Conservation (phyloP, 768 basidiomycete genomes). For the Termitomyces sp. region DNA sequence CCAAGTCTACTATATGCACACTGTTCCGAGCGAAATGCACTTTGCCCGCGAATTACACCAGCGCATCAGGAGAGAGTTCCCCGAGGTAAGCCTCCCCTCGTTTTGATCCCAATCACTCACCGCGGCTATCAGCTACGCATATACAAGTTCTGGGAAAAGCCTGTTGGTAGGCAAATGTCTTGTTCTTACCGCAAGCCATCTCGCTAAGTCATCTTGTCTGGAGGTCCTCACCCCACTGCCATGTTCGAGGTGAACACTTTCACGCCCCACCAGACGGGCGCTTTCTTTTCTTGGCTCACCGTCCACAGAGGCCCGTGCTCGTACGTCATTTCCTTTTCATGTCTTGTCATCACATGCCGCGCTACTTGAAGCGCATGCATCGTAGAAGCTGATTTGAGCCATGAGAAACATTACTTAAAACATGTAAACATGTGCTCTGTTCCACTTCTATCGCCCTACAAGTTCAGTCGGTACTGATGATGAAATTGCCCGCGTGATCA, state of each 20-base stretch:
- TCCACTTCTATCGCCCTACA: neutral
- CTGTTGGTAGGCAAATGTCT: slow-evolving; percentile 40
- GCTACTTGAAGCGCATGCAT: too few relatives aligned
- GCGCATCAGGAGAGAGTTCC: slow-evolving; percentile 57
- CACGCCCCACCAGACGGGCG: slow-evolving; percentile 63
- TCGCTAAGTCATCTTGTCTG: neutral
- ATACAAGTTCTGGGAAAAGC: slow-evolving; percentile 56
- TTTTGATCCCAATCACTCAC: neutral
- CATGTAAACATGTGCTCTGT: neutral
- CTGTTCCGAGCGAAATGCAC: slow-evolving; percentile 33
- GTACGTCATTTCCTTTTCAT: slow-evolving; percentile 35
- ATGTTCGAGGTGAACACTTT: slow-evolving; percentile 74
- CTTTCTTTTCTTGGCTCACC: slow-evolving; percentile 62
- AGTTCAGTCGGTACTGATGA: neutral
- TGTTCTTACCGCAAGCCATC: neutral
- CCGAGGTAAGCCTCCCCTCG: slow-evolving; percentile 43
- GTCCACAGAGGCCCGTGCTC: slow-evolving; percentile 69
- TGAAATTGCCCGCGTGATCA: slow-evolving; percentile 19
- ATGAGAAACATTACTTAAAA: neutral
- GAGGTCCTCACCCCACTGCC: slow-evolving; percentile 61
- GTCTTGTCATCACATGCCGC: too few relatives aligned
- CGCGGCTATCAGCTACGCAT: slow-evolving; percentile 44
- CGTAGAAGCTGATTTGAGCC: neutral
- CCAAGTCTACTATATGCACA: slow-evolving; percentile 60
- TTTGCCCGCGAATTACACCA: slow-evolving; percentile 56